phyloP scores from a whole-genome alignment of 371 early-diverging fungal genomes.

The Mortierella sp. region DNA sequence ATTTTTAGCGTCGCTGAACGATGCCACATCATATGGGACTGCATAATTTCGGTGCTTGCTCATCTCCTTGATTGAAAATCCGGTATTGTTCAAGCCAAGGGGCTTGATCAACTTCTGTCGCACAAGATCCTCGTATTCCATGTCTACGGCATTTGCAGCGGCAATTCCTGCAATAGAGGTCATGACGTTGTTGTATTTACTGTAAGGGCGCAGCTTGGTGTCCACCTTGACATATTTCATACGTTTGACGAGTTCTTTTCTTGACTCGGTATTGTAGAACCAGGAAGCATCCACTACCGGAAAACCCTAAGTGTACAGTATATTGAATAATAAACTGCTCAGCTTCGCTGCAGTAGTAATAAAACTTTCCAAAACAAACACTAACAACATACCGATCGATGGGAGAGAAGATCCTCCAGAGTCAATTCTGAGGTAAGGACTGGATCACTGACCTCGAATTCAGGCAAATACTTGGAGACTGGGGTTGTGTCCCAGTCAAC shows the following conservation, averaged over 20 bases:
- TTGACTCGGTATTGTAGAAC: background rate
- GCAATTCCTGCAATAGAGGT: background rate
- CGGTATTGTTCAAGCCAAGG: background rate
- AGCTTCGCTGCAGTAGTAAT: background rate
- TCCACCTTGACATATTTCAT: background rate
- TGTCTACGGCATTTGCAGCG: background rate
- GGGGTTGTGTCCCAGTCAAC: constrained; percentile 8
- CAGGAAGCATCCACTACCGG: background rate
- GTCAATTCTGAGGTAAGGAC: constrained; percentile 15
- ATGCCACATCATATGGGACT: background rate
- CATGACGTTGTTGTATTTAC: background rate
- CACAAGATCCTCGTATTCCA: background rate
- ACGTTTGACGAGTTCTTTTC: background rate
- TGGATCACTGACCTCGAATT: constrained; percentile 10
- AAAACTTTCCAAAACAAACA: background rate
- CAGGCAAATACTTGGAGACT: constrained; percentile 13
- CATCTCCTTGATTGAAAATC: background rate
- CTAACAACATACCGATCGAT: constrained; percentile 15
- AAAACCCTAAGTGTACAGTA: background rate
- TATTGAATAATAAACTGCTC: background rate
- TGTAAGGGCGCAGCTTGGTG: background rate
- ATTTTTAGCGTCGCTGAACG: background rate
- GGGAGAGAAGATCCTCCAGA: constrained; percentile 16
- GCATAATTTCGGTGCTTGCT: background rate
- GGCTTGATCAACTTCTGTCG: background rate